These are phyloP conservation scores for Infundibulicybe gibba DNA, from an alignment of 768 basidiomycete species.

Conservation along the genomic window DNA sequence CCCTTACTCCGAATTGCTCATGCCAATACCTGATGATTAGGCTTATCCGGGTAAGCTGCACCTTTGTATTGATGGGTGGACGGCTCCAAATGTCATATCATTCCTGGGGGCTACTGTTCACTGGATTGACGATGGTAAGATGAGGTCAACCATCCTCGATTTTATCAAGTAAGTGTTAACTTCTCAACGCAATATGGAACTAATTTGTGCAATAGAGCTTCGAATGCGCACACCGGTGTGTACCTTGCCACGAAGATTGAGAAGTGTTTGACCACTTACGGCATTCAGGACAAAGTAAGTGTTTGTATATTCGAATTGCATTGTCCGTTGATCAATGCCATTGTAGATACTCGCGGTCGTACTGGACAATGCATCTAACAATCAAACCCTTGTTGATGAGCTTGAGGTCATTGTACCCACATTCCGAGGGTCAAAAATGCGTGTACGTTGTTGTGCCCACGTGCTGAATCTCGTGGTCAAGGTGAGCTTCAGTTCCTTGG, in stretches of 20 bases:
- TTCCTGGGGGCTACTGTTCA: conserved; percentile 22
- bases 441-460: conserved; percentile 23
- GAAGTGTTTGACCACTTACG: conserved; percentile 17
- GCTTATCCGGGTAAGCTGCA: conserved; percentile 14
- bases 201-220: background rate
- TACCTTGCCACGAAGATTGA: conserved; percentile 20
- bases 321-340: background rate
- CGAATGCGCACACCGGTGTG: conserved; percentile 19
- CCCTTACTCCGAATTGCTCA: too few species aligned
- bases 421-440: too few species aligned
- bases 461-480: conserved; percentile 26
- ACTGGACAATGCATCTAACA: conserved; percentile 20
- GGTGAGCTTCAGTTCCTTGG: conserved; percentile 7
- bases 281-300: conserved; percentile 23
- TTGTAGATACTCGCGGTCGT: conserved; percentile 15
- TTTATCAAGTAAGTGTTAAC: conserved; percentile 4
- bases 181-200: background rate
- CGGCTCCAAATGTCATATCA: conserved; percentile 19
- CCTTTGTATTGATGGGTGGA: too few species aligned
- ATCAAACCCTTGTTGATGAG: conserved; percentile 16
- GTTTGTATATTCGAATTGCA: background rate
- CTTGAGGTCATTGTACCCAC: too few species aligned
- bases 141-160: too few species aligned
- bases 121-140: conserved; percentile 13
- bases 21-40: too few species aligned